Conservation (phyloP, 176 grass and related monocot genomes). For the Zizania latifolia region DNA sequence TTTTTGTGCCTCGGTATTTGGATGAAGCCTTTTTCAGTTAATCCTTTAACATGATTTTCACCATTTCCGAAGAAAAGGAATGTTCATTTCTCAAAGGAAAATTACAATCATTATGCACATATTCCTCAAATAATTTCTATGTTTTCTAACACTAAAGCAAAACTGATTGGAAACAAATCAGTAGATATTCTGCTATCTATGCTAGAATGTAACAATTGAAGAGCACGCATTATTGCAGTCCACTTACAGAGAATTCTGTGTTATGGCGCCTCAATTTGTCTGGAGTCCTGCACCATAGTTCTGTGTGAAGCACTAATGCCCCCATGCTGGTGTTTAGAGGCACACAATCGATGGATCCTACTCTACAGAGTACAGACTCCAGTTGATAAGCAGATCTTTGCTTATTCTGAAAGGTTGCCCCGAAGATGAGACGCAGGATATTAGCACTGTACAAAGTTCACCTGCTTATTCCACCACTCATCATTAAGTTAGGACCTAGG, state of each 20-base stretch:
- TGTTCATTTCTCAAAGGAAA: slow-evolving; percentile 18
- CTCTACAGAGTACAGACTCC: slow-evolving; percentile 2
- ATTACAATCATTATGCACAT: slow-evolving; percentile 1
- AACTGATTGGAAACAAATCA: slow-evolving; percentile 38
- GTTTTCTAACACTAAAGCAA: slow-evolving; percentile 21
- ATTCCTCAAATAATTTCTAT: slow-evolving; percentile 32
- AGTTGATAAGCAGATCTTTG: slow-evolving; percentile 26
- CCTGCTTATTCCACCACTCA: slow-evolving; percentile 15
- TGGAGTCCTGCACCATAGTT: slow-evolving; percentile 23
- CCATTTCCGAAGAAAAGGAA: slow-evolving; percentile 21
- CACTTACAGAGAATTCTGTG: slow-evolving; percentile 48
- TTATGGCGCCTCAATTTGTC: slow-evolving; percentile 35
- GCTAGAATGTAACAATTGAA: slow-evolving; percentile 29
- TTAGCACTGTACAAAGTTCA: slow-evolving; percentile 30
- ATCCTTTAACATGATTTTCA: slow-evolving; percentile 26
- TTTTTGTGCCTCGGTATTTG: slow-evolving; percentile 8
- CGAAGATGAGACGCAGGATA: slow-evolving; percentile 11
- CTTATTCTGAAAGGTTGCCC: slow-evolving; percentile 20
- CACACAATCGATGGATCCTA: slow-evolving; percentile 15
- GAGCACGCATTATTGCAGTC: slow-evolving; percentile 35
- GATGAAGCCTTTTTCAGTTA: slow-evolving; percentile 15
- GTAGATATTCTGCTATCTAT: slow-evolving; percentile 28
- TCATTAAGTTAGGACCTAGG: slow-evolving; percentile 21
- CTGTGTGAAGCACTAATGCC: slow-evolving; percentile 13
- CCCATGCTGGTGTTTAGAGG: slow-evolving; percentile 17